Conservation (phyloP, 2,329 filamentous ascomycete species). For the Diaporthe ilicicola region DNA sequence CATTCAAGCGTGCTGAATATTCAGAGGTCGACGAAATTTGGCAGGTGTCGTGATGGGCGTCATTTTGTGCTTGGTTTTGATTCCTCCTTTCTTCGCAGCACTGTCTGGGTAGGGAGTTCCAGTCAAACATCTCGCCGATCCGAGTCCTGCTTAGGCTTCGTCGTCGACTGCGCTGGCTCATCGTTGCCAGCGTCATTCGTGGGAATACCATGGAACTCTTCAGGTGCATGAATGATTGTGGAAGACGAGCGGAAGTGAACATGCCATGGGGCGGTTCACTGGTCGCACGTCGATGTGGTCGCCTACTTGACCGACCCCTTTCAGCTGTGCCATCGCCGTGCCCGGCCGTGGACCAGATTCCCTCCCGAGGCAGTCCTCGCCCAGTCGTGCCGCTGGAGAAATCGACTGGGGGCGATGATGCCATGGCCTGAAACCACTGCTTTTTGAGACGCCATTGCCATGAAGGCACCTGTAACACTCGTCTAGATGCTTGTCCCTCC, state of each 20-base stretch:
- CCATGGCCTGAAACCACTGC: background rate
- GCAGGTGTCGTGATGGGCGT: background rate
- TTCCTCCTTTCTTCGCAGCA: background rate
- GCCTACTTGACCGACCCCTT: slow-evolving; percentile 4
- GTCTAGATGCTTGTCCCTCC: background rate
- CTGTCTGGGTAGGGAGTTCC: slow-evolving; percentile 24
- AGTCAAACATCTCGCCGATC: slow-evolving; percentile 47
- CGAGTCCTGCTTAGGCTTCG: slow-evolving; percentile 48
- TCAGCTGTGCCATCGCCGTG: background rate
- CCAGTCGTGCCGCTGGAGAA: slow-evolving; percentile 23
- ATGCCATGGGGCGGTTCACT: slow-evolving; percentile 31
- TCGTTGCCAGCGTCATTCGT: slow-evolving; percentile 38
- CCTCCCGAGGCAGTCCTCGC: slow-evolving; percentile 15
- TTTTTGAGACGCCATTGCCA: background rate
- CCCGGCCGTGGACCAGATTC: slow-evolving; percentile 22
- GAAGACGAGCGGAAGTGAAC: slow-evolving; percentile 36
- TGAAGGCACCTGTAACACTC: slow-evolving; percentile 15
- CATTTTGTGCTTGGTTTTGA: background rate
- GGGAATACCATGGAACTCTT: slow-evolving; percentile 47
- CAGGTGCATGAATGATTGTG: slow-evolving; percentile 35
- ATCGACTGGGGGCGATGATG: background rate
- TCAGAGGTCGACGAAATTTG: background rate
- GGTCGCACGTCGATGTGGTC: slow-evolving; percentile 19
- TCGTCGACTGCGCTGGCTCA: slow-evolving; percentile 44
- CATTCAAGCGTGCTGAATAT: background rate